Base-by-base conservation (phyloP, 768 basidiomycete species). In the Suillus subaureus region DNA sequence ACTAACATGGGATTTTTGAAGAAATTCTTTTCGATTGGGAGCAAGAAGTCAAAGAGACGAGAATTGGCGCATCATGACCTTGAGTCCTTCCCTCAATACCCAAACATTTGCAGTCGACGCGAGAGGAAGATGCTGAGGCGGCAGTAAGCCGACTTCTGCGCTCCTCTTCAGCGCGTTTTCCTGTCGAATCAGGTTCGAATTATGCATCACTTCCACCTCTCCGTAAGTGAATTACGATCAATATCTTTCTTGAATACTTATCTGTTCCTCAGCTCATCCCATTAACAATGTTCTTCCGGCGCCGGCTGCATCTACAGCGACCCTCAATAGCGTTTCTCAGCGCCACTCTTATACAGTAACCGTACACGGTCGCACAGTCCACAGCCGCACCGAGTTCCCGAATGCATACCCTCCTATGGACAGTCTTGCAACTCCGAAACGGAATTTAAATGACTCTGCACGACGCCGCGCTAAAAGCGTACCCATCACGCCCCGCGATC, bases 261-360 rank as follows among this genome's bases (percentile, higher is more conserved):
- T 45, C 54, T n/a, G 1, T 45, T 31, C 18, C 63, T 39, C 62
- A 89, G 88, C 88, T 12, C 90, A 91, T 71, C 90, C 91, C 12
- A 88, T 90, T 43, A 85, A 91, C 69, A 78, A 81, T 57, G 79
- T 89, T 31, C 70, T 85, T 16, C 80, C 82, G 63, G 80, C 78
- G 6, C 84, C 87, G 28, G 78, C 79, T 18, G 78, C 81, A 21
- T 87, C 89, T 9, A 81, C 84, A 4, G 72, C 80, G 21, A 89
- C 87, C 68, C 72, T 88, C 37, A 81, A 83, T 7, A 89, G 85
- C 70, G 74, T 81, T 18, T 84, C 79, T 65, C 82, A 80, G 62
- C 83, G 83, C 47, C 85, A 87, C 23, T 89, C 86, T 28, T 94
- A 91, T 74, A 87, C 84, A 49, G 92, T 93, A 61, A 91, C 85